Percentiles rank a stretch among this genome's conserved stretches.
phyloP scores from a whole-genome alignment of 192 early-diverging fungal genomes.

The Backusella australiensis region DNA sequence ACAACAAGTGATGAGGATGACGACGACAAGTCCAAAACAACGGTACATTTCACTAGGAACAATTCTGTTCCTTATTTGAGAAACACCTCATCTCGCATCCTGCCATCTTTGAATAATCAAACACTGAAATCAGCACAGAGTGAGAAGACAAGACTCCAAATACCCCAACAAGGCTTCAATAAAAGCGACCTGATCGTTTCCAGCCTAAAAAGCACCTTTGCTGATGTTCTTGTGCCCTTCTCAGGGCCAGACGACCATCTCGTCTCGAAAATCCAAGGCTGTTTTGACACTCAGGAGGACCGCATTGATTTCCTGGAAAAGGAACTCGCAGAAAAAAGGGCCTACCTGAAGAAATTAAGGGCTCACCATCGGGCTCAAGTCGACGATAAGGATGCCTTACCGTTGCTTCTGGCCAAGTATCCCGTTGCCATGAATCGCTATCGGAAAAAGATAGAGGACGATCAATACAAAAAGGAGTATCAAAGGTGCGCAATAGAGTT shows the following conservation, averaged over 20 bases:
- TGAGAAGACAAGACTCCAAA: background rate
- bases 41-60: background rate
- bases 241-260: background rate
- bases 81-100: background rate
- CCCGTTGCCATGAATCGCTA: background rate
- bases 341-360: background rate
- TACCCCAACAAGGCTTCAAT: background rate
- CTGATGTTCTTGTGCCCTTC: background rate
- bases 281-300: constrained; percentile 9
- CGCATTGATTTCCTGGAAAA: constrained; percentile 7
- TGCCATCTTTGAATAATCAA: background rate
- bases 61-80: background rate
- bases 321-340: background rate
- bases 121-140: background rate
- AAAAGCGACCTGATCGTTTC: background rate
- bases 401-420: background rate
- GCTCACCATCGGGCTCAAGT: background rate
- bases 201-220: background rate
- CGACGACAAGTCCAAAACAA: background rate
- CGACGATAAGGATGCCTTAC: background rate
- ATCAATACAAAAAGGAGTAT: background rate
- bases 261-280: background rate
- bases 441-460: background rate
- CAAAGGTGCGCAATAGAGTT: background rate
- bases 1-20: background rate